Base-by-base conservation (phyloP, 2,329 filamentous ascomycete species). In the Pseudogymnoascus sp. region DNA sequence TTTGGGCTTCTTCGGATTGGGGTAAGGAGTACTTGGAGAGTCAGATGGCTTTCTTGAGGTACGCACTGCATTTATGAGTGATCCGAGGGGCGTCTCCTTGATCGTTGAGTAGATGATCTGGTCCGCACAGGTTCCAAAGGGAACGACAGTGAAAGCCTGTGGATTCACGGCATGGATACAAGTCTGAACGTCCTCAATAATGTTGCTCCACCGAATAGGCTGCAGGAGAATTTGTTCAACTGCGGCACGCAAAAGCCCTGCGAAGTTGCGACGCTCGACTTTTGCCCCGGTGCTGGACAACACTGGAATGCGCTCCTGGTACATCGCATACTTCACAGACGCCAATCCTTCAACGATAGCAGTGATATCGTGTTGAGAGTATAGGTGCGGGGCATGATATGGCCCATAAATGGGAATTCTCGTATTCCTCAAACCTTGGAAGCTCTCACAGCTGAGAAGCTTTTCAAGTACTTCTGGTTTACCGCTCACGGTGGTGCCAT, bases 311-410 rank as follows among this genome's bases (percentile, higher is more conserved):
- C 76, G 40, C 72, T 71, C 57, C 72, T 72, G 8, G 69, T 9
- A 74, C 73, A 39, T 75, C 72, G 29, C 68, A 67, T 7, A 79
- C 70, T 24, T 68, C 68, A 5, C 74, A 67, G n/a, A 78, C 74
- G 37, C 76, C 72, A 31, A 81, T 71, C 11, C 72, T 71, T 26
- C 83, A 70, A 21, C 17, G 17, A 83, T 76, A 62, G 71, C 72
- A 50, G 76, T 74, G 17, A 82, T 70, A 62, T 82, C 75, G n/a
- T 68, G 71, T 13, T 68, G 65, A 0, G 73, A 72, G 67, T 83
- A 78, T n/a, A 84, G 73, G 68, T 84, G 81, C 2, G 77, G 64
- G 36, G 82, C 79, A 67, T 85, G 82, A 66, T 83, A 84, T 6
- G 82, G 82, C 0, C 79, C 82, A 64, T 81, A 79, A 24, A 84